These are phyloP conservation scores for Lignosus rhinocerotis DNA, from an alignment of 1,284 basidiomycete genomes.

Conservation along the genomic window DNA sequence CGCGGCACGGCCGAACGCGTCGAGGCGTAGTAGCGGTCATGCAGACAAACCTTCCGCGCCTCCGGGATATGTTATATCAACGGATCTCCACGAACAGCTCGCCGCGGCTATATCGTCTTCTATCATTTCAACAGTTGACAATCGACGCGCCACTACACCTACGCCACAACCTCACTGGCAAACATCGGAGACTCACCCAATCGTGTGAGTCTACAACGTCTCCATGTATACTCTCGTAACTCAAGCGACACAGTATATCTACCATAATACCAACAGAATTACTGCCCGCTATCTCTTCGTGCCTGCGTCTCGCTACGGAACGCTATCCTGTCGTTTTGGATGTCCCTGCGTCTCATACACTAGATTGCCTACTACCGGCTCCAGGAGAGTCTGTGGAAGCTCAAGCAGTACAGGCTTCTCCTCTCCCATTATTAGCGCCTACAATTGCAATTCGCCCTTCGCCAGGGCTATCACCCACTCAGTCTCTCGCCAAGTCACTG, in stretches of 20 bases:
- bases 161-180: slow-evolving; percentile 21
- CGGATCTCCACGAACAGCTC: slow-evolving; percentile 48
- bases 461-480: background rate
- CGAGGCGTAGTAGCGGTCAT: background rate
- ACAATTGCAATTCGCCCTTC: background rate
- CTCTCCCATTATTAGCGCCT: slow-evolving; percentile 7
- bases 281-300: slow-evolving; percentile 56
- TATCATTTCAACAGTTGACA: slow-evolving; percentile 30
- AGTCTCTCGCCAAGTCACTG: slow-evolving; percentile 12
- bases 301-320: slow-evolving; percentile 37
- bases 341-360: slow-evolving; percentile 34
- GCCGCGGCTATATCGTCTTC: slow-evolving; percentile 53
- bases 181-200: slow-evolving; percentile 82
- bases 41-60: slow-evolving; percentile 10
- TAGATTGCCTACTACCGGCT: slow-evolving; percentile 33
- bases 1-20: background rate
- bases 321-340: slow-evolving; percentile 41
- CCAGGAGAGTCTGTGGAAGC: slow-evolving; percentile 7
- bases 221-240: background rate
- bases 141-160: background rate
- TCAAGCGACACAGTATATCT: slow-evolving; percentile 52
- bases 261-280: slow-evolving; percentile 64
- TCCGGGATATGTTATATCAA: slow-evolving; percentile 27
- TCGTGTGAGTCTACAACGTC: slow-evolving; percentile 59
- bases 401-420: slow-evolving; percentile 2